Base-by-base conservation (phyloP, 164 flowering plant species). In the Houttuynia cordata region DNA sequence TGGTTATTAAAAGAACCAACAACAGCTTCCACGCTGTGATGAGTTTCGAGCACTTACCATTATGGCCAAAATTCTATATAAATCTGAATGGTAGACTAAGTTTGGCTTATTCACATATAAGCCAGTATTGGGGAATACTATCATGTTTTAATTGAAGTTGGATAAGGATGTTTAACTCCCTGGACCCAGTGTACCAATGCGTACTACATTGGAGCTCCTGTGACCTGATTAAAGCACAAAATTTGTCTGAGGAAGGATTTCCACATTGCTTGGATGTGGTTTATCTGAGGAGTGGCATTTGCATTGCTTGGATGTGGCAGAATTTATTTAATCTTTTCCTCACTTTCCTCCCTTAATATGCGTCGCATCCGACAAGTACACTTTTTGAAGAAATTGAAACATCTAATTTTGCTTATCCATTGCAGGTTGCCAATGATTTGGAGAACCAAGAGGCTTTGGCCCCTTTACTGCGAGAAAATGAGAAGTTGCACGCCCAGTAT, bases 401-500 rank as follows among this genome's bases (percentile, higher is more conserved):
- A 10, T 45, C 49, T 45, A 8, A 45, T 45, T 2, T 17, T 8
- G 49, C 13, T 45, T 45, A 45, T 12, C 8, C 52, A 52, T 57
- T 62, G 65, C 68, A 86, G 92, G 21, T 67, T 57, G 70, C 64
- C 13, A 70, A 64, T 47, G 71, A 34, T 52, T 58, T 59, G 61
- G 70, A 59, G 47, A 71, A 73, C 62, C 60, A 70, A 59, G 80
- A 80, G 65, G 62, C 68, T 41, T 47, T 53, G 40, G 67, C 23
- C 57, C 62, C 49, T 45, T 45, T 90, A 67, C 63, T 79, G 67
- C 69, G 79, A 73, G 84, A 78, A 64, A 80, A 84, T 71, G 66
- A 70, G 75, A 87, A 74, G 71, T 88, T 90, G 21, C 79, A 42
- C 45, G 73, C 74, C 56, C 71, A 76, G 97, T 90, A 64, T 79